Base-by-base conservation (phyloP, 106 monocot genomes). In the Triglochin maritima region DNA sequence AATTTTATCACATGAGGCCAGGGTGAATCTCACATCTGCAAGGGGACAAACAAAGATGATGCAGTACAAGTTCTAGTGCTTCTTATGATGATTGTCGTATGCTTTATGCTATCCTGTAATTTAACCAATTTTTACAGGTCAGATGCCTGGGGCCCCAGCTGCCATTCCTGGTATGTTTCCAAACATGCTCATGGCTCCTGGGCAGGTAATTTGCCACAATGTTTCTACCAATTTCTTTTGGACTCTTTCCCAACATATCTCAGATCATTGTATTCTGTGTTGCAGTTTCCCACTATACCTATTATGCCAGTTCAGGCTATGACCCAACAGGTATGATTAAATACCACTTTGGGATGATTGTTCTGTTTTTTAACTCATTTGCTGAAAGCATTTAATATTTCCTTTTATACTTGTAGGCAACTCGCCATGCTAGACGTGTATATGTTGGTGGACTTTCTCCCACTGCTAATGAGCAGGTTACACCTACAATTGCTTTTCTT, bases 401-500 rank as follows among this genome's bases (percentile, higher is more conserved):
- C 49, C 0, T 17, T 59, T 47, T 54, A 70, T 67, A 49, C 48
- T 69, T 67, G 0, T 50, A 98, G 85, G 95, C 95, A 47, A 95
- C 95, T 67, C 82, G 95, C 12, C 95, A 95, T 85, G 95, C 95
- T 65, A 85, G 95, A 2, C 95, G 95, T 62, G 95, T 95, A 1
- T 95, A 95, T 76, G 95, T 95, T 77, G 95, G 95, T 54, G 90
- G 95, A 4, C 90, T 95, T 60, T 79, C 95, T 9, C 83, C 89
- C 46, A 83, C 83, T 75, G 90, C 95, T 66, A 95, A 95, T 80
- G 95, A 95, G 64, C 95, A 95, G 81, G 96, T 75, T 48, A 15
- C 56, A 46, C 29, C 29, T 29, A 29, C 29, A 29, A 29, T 29
- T 29, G 29, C 29, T 29, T 29, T 29, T 29, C 29, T 29, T 29